A percentile compares a stretch with the other conserved stretches of the same genome.
phyloP scores from a whole-genome alignment of 1,139 yeast genomes.

The Candida sanyaensis region DNA sequence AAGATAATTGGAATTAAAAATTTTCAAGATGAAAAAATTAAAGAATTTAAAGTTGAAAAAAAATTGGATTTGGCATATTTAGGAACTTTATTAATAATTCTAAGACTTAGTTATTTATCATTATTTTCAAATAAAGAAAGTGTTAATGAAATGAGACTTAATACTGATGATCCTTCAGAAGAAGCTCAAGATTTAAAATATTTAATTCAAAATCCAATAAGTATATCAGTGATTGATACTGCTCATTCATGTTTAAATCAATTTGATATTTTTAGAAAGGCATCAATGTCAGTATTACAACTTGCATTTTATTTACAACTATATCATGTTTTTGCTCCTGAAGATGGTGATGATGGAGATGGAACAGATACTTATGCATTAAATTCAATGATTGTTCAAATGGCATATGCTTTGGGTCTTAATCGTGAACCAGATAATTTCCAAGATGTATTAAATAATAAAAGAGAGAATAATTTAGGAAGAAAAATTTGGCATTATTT shows the following conservation, averaged over 20 bases:
- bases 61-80: conserved; percentile 35
- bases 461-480: conserved; percentile 36
- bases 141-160: conserved; percentile 28
- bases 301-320: conserved; percentile 39
- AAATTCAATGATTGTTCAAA: conserved; percentile 39
- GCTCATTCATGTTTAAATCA: conserved; percentile 57
- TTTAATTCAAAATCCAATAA: conserved; percentile 49
- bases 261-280: conserved; percentile 48
- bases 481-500: conserved; percentile 55
- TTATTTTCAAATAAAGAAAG: conserved; percentile 34
- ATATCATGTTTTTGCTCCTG: conserved; percentile 48
- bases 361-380: conserved; percentile 44
- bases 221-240: conserved; percentile 42
- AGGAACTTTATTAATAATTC: conserved; percentile 31
- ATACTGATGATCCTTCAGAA: conserved; percentile 22
- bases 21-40: conserved; percentile 22
- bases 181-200: conserved; percentile 37
- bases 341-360: conserved; percentile 52
- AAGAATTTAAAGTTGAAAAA: conserved; percentile 25
- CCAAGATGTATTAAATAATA: conserved; percentile 20
- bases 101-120: conserved; percentile 34
- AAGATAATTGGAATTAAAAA: conserved; percentile 29
- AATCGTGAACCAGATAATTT: conserved; percentile 43
- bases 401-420: conserved; percentile 48
- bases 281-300: conserved; percentile 52